phyloP scores from a whole-genome alignment of 805 yeast species.

The Saccharomycopsis oosterbeekiorum region DNA sequence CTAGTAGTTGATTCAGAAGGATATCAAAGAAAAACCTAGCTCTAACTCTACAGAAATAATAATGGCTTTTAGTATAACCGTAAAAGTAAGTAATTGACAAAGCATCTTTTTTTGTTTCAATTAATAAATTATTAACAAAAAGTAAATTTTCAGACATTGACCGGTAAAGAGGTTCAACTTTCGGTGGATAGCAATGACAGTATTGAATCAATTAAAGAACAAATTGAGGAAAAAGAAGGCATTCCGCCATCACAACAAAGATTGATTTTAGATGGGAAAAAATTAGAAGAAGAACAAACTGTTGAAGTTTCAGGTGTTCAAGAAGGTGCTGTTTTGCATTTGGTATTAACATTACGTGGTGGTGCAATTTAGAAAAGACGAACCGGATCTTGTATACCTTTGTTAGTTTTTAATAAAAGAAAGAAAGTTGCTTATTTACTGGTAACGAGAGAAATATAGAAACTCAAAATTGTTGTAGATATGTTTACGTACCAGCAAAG shows the following conservation, averaged over 20 bases:
- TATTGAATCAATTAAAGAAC: constrained; percentile 71
- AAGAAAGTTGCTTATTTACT: neutral
- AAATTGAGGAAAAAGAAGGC: constrained; percentile 93
- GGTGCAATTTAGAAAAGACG: constrained; percentile 32
- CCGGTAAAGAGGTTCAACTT: constrained; percentile 29
- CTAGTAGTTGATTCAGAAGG: neutral
- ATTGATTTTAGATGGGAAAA: constrained; percentile 82
- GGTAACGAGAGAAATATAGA: neutral
- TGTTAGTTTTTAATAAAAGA: neutral
- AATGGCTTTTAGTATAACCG: constrained; percentile 34
- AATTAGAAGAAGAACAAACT: constrained; percentile 73
- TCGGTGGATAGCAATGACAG: constrained; percentile 28
- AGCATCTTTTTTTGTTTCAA: neutral
- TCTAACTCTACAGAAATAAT: neutral
- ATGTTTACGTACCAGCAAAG: neutral
- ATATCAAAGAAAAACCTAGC: neutral
- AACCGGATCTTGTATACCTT: neutral
- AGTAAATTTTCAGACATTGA: constrained; percentile 20
- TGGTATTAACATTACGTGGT: constrained; percentile 89
- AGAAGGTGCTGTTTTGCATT: constrained; percentile 81
- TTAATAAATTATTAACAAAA: neutral
- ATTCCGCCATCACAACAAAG: constrained; percentile 96
- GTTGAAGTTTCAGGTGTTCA: constrained; percentile 63
- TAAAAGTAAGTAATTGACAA: constrained; percentile 35
- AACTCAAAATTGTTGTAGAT: neutral